phyloP scores from a whole-genome alignment of 306 rosid species.

The Dalbergia cultrata region DNA sequence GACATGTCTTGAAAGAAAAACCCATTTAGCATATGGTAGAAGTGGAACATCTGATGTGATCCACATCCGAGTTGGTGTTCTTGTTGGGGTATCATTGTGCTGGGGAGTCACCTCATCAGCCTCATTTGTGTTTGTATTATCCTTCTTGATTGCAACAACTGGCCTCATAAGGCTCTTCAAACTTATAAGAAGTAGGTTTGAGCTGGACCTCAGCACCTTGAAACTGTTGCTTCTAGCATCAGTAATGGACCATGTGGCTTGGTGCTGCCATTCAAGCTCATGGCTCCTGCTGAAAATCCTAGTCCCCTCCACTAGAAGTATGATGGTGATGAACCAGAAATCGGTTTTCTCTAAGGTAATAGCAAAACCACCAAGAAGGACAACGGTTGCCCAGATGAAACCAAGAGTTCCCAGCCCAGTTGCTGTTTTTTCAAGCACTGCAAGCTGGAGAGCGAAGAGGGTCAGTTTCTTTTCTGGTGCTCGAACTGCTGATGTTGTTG shows the following conservation, averaged over 20 bases:
- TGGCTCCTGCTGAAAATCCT: slow-evolving; percentile 86
- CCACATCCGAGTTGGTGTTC: slow-evolving; percentile 67
- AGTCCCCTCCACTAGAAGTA: slow-evolving; percentile 78
- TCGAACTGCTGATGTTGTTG: slow-evolving; percentile 41
- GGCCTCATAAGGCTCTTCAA: slow-evolving; percentile 55
- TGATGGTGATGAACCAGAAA: slow-evolving; percentile 85
- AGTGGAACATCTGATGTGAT: slow-evolving; percentile 77
- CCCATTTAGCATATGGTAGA: slow-evolving; percentile 73
- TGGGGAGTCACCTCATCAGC: not conserved
- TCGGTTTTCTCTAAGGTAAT: slow-evolving; percentile 71
- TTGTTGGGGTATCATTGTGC: slow-evolving; percentile 41
- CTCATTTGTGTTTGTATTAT: slow-evolving; percentile 38
- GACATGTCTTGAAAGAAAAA: slow-evolving; percentile 69
- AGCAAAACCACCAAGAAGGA: slow-evolving; percentile 89
- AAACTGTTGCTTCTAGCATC: slow-evolving; percentile 64
- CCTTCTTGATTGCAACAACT: slow-evolving; percentile 29
- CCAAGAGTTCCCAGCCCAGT: slow-evolving; percentile 87
- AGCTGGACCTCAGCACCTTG: slow-evolving; percentile 57
- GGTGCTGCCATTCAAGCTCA: slow-evolving; percentile 92
- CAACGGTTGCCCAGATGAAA: slow-evolving; percentile 93
- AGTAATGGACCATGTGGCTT: slow-evolving; percentile 80
- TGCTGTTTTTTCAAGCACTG: slow-evolving; percentile 85
- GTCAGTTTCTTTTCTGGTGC: slow-evolving; percentile 88
- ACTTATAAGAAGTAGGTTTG: slow-evolving; percentile 48
- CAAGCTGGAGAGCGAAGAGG: slow-evolving; percentile 82